These are phyloP conservation scores for Tephrocybe sp. DNA, from an alignment of 768 basidiomycete species.

Conservation along the genomic window DNA sequence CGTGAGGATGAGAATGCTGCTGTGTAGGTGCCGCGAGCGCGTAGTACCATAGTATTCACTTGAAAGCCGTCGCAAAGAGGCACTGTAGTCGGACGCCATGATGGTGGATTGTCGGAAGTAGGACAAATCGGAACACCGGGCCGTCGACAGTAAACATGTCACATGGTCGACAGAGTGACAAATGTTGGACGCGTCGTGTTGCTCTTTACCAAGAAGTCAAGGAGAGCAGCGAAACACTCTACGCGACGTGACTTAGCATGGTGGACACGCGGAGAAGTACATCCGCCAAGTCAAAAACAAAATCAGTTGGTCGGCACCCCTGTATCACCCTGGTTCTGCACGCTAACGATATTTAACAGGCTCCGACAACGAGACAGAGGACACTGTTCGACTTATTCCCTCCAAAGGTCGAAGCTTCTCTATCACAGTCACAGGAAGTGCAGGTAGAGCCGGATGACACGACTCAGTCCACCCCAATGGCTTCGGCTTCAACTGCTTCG, in stretches of 20 bases:
- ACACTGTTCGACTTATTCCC: conserved; percentile 42
- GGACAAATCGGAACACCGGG: background rate
- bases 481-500: background rate
- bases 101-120: background rate
- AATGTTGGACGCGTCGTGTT: conserved; percentile 10
- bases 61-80: conserved; percentile 29
- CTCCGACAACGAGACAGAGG: conserved; percentile 30
- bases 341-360: conserved; percentile 10
- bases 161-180: background rate
- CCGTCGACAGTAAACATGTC: background rate
- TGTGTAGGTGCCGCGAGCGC: too few relatives aligned
- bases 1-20: too few relatives aligned
- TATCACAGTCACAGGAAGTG: background rate
- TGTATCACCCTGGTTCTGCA: background rate
- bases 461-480: background rate
- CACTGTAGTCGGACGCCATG: background rate
- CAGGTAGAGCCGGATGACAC: background rate
- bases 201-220: background rate
- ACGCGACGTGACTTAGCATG: conserved; percentile 17
- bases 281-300: conserved; percentile 21
- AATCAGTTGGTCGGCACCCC: conserved; percentile 24
- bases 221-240: too few relatives aligned
- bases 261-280: conserved; percentile 24
- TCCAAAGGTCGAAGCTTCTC: conserved; percentile 15
- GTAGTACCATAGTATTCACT: conserved; percentile 41